These are phyloP conservation scores for Bullera alba DNA, from an alignment of 768 basidiomycete species.

Conservation along the genomic window DNA sequence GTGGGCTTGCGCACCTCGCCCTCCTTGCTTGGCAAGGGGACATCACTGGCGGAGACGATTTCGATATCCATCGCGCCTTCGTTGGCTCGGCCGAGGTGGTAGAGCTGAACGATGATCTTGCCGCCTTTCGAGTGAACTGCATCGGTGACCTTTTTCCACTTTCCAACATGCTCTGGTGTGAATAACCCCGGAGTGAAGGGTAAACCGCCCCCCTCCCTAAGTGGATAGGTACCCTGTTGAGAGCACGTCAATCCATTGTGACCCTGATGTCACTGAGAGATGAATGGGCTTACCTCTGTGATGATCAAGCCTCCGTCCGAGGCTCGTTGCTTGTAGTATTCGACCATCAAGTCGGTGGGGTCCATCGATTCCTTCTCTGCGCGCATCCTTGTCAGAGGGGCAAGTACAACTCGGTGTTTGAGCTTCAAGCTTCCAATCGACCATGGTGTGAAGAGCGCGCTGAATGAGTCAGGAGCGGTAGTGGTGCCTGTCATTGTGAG, in stretches of 20 bases:
- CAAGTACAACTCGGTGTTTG: conserved; percentile 37
- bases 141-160: conserved; percentile 57
- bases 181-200: conserved; percentile 59
- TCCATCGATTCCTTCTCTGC: conserved; percentile 14
- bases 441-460: conserved; percentile 14
- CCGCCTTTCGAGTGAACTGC: conserved; percentile 56
- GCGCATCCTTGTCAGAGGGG: conserved; percentile 36
- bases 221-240: conserved; percentile 51
- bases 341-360: conserved; percentile 22
- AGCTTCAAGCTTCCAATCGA: conserved; percentile 16
- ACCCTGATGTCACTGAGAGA: background rate
- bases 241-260: background rate
- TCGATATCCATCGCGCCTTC: conserved; percentile 11
- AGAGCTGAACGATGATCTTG: conserved; percentile 55
- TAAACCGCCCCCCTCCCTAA: conserved; percentile 52
- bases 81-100: conserved; percentile 51
- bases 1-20: background rate
- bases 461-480: no score
- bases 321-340: conserved; percentile 43
- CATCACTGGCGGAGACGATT: conserved; percentile 16
- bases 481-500: no score
- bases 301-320: conserved; percentile 41
- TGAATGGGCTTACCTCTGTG: conserved; percentile 40
- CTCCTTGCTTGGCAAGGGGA: no score
- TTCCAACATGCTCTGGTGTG: conserved; percentile 55